These are phyloP conservation scores for Rhizophora apiculata DNA, from an alignment of 345 rosid genomes.

Conservation along the genomic window DNA sequence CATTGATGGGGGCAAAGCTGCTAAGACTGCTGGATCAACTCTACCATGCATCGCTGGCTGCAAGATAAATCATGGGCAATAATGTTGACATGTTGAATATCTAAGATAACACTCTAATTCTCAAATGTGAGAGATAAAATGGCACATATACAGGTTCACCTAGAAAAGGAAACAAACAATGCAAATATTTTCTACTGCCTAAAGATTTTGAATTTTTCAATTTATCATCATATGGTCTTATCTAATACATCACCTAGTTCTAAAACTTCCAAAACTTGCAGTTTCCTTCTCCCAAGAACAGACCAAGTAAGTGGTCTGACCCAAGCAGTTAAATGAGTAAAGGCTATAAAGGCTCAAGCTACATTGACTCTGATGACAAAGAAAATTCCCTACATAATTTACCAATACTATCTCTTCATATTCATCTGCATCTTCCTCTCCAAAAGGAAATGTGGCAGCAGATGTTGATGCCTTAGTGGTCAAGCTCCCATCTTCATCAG, in stretches of 20 bases:
- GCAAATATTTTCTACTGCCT: neutral
- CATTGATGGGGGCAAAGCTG: slow-evolving; percentile 89
- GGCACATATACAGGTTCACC: too few species aligned
- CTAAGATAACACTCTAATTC: neutral
- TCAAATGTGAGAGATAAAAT: neutral
- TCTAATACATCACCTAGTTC: neutral
- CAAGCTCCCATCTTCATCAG: slow-evolving; percentile 38
- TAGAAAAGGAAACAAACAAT: neutral
- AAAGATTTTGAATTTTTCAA: neutral
- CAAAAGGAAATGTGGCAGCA: slow-evolving; percentile 34
- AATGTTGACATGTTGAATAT: neutral
- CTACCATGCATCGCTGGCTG: slow-evolving; percentile 59
- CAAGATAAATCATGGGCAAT: slow-evolving; percentile 14
- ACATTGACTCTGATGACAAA: neutral
- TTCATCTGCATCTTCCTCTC: slow-evolving; percentile 45
- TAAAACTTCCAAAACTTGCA: neutral
- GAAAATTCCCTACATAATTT: neutral
- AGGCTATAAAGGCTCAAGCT: neutral
- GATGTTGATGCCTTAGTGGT: slow-evolving; percentile 40
- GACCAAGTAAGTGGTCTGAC: neutral
- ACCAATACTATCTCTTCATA: slow-evolving; percentile 51
- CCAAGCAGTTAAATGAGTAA: too few species aligned
- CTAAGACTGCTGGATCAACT: slow-evolving; percentile 81
- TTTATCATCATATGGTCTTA: neutral
- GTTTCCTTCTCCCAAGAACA: neutral